phyloP scores from a whole-genome alignment of 371 early-diverging fungal species.

The Apophysomyces elegans region DNA sequence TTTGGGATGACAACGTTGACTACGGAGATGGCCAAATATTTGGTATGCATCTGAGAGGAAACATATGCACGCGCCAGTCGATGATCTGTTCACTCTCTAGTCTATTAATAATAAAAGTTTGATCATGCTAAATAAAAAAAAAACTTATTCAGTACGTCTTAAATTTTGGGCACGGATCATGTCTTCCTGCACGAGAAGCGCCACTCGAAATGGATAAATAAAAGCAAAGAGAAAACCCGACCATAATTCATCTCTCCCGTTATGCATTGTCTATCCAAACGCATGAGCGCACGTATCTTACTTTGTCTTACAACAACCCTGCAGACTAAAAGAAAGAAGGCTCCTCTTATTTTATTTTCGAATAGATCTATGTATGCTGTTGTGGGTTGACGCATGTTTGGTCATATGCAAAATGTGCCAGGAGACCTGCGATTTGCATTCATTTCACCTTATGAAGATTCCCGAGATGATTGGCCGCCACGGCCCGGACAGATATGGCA shows the following conservation, averaged over 20 bases:
- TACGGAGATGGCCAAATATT: slow-evolving; percentile 2
- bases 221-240: slow-evolving; percentile 9
- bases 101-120: neutral
- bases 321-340: slow-evolving; percentile 16
- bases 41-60: slow-evolving; percentile 9
- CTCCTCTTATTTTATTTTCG: slow-evolving; percentile 16
- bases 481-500: slow-evolving; percentile 9
- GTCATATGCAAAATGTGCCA: slow-evolving; percentile 21
- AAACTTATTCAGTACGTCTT: neutral
- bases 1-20: slow-evolving; percentile 6
- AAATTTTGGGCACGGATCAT: slow-evolving; percentile 12
- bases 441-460: slow-evolving; percentile 22
- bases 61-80: slow-evolving; percentile 10
- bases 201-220: slow-evolving; percentile 25
- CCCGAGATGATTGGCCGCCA: slow-evolving; percentile 10
- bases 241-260: slow-evolving; percentile 12
- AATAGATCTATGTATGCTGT: slow-evolving; percentile 10
- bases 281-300: slow-evolving; percentile 22
- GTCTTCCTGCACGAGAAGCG: slow-evolving; percentile 11
- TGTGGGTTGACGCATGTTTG: slow-evolving; percentile 14
- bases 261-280: slow-evolving; percentile 21
- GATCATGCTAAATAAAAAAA: neutral
- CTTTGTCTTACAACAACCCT: slow-evolving; percentile 19
- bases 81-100: neutral
- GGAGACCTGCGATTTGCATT: slow-evolving; percentile 21